Percentiles rank a stretch among this genome's conserved stretches.
These are phyloP conservation scores for Colletotrichum siamense DNA, from an alignment of 2,329 filamentous ascomycete genomes.

Conservation along the genomic window DNA sequence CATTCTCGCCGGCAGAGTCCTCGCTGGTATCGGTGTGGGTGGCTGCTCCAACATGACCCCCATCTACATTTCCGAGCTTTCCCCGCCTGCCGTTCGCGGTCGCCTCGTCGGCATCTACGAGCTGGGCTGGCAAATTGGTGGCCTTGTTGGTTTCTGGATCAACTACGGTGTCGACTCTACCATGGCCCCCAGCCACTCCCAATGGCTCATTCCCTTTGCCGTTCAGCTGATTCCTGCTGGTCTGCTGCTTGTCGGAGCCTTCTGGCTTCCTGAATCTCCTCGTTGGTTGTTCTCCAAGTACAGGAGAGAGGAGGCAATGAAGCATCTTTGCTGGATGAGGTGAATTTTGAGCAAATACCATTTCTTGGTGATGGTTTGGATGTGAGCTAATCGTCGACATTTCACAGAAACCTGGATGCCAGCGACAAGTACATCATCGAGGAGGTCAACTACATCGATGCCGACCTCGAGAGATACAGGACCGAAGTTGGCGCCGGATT, in stretches of 20 bases:
- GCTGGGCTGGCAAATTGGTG: slow-evolving; percentile 68
- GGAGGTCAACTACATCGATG: slow-evolving; percentile 74
- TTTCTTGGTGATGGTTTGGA: background rate
- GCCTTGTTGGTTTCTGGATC: slow-evolving; percentile 66
- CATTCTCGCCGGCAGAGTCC: slow-evolving; percentile 66
- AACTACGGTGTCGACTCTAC: slow-evolving; percentile 66
- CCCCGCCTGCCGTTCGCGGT: slow-evolving; percentile 68
- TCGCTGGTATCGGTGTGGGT: slow-evolving; percentile 69
- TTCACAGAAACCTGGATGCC: slow-evolving; percentile 47
- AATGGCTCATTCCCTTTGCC: slow-evolving; percentile 71
- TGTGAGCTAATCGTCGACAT: background rate
- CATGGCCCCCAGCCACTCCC: slow-evolving; percentile 49
- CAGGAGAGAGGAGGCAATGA: slow-evolving; percentile 62
- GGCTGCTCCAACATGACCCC: slow-evolving; percentile 68
- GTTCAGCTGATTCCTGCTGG: slow-evolving; percentile 73
- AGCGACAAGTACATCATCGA: slow-evolving; percentile 73
- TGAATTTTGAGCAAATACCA: background rate
- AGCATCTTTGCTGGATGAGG: slow-evolving; percentile 66
- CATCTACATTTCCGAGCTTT: slow-evolving; percentile 65
- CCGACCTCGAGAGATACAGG: slow-evolving; percentile 70
- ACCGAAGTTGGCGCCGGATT: slow-evolving; percentile 72
- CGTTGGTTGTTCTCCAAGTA: slow-evolving; percentile 73
- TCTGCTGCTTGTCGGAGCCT: slow-evolving; percentile 62
- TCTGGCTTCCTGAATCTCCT: slow-evolving; percentile 70
- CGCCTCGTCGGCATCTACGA: slow-evolving; percentile 72